Evolutionary conservation across 2,329 filamentous ascomycete species (phyloP).

Genomic region (Aureobasidium uvarum): DNA sequence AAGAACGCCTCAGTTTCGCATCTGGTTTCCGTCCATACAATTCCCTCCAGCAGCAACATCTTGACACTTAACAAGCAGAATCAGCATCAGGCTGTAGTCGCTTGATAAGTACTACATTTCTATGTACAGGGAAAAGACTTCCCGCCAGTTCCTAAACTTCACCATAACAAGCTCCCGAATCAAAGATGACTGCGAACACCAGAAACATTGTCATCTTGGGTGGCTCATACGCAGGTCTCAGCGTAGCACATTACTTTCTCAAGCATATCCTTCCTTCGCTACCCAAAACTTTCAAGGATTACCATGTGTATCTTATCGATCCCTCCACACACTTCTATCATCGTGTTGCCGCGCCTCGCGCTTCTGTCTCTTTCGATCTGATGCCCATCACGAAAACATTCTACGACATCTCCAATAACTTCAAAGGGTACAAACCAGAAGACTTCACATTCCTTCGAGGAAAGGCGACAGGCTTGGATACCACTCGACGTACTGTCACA

Average conservation of each 20-base stretch:
- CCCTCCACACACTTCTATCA: slow-evolving; percentile 56
- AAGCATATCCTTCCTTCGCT: slow-evolving; percentile 52
- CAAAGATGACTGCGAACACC: background rate
- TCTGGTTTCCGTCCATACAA: background rate
- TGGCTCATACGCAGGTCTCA: slow-evolving; percentile 54
- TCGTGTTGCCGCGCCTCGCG: slow-evolving; percentile 54
- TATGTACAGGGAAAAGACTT: background rate
- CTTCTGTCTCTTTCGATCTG: slow-evolving; percentile 50
- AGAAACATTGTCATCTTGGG: slow-evolving; percentile 54
- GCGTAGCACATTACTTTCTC: slow-evolving; percentile 54
- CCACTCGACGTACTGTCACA: slow-evolving; percentile 43
- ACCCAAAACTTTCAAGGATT: slow-evolving; percentile 34
- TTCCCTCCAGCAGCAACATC: background rate
- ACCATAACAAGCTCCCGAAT: background rate
- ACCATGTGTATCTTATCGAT: slow-evolving; percentile 56
- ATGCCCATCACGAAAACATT: slow-evolving; percentile 52
- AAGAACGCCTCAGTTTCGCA: background rate
- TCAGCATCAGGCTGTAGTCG: background rate
- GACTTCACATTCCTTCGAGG: slow-evolving; percentile 54
- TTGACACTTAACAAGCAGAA: background rate
- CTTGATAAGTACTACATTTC: background rate
- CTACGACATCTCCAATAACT: slow-evolving; percentile 50
- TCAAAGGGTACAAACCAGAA: slow-evolving; percentile 50
- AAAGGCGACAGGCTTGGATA: slow-evolving; percentile 50
- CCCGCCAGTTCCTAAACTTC: background rate